Percentiles rank a stretch among this genome's conserved stretches.
These are phyloP conservation scores for Lentinula raphanica DNA, from an alignment of 768 basidiomycete species.

Conservation along the genomic window DNA sequence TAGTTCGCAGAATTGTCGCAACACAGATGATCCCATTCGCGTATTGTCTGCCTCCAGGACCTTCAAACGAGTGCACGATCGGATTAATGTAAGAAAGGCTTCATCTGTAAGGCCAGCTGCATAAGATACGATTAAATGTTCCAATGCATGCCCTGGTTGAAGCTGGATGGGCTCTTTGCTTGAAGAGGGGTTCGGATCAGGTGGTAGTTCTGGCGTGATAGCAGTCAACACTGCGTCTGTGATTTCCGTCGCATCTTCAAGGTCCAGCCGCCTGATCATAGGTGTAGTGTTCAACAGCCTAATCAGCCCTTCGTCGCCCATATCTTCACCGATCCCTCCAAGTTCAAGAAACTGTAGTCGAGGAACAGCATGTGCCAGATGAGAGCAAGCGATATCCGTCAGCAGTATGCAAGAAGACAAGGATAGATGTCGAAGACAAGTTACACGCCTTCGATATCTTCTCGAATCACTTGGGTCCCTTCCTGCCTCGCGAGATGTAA, in stretches of 20 bases:
- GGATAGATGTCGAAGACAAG: slow-evolving; percentile 65
- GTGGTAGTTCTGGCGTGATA: slow-evolving; percentile 49
- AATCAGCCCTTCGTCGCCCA: slow-evolving; percentile 72
- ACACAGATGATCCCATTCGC: slow-evolving; percentile 51
- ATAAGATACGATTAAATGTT: slow-evolving; percentile 67
- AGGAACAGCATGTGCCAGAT: slow-evolving; percentile 67
- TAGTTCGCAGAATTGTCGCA: slow-evolving; percentile 64
- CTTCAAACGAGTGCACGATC: slow-evolving; percentile 52
- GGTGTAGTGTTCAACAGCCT: slow-evolving; percentile 66
- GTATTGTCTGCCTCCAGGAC: slow-evolving; percentile 80
- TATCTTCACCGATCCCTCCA: slow-evolving; percentile 63
- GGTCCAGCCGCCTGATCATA: slow-evolving; percentile 66
- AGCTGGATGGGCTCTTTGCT: neutral
- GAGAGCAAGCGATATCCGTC: slow-evolving; percentile 70
- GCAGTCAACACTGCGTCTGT: slow-evolving; percentile 65
- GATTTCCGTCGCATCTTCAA: slow-evolving; percentile 78
- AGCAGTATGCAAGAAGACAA: slow-evolving; percentile 68
- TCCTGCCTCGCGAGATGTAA: slow-evolving; percentile 63
- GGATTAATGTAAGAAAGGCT: slow-evolving; percentile 59
- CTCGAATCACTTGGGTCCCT: slow-evolving; percentile 46
- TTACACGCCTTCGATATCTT: slow-evolving; percentile 55
- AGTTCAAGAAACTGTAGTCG: slow-evolving; percentile 74
- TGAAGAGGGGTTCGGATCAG: neutral
- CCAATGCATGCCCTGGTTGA: slow-evolving; percentile 60
- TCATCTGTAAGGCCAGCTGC: slow-evolving; percentile 60